Evolutionary conservation across 2,329 filamentous ascomycete genomes (phyloP).

Genomic region (Cladosporium sp.): DNA sequence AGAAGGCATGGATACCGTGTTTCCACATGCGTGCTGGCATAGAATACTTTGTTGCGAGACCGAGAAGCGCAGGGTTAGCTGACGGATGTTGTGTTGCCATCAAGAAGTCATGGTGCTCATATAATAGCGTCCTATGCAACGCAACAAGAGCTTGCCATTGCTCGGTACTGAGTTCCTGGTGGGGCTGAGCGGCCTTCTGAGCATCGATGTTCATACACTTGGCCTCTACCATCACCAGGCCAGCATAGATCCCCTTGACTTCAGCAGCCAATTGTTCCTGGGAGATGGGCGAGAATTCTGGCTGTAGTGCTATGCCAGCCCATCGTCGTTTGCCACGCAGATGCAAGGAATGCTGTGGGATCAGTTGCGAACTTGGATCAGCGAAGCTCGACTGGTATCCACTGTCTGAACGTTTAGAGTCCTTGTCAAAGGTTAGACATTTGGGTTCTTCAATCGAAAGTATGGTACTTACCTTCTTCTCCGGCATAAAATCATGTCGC

Average conservation of each 20-base stretch:
- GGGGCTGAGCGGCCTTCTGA: conserved; percentile 53
- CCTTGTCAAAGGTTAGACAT: background rate
- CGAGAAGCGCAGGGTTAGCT: conserved; percentile 62
- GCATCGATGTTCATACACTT: conserved; percentile 83
- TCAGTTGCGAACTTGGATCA: background rate
- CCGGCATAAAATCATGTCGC: no score
- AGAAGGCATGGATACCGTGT: conserved; percentile 66
- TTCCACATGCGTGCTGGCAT: conserved; percentile 96
- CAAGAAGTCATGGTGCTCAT: conserved; percentile 56
- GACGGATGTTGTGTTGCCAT: conserved; percentile 82
- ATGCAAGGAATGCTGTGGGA: conserved; percentile 4
- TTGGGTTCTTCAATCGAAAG: no score
- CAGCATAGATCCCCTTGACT: conserved; percentile 78
- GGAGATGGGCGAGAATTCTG: conserved; percentile 49
- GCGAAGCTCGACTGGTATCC: background rate
- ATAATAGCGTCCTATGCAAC: conserved; percentile 63
- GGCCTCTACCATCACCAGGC: conserved; percentile 78
- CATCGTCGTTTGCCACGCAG: background rate
- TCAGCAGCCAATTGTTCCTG: conserved; percentile 76
- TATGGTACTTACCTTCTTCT: no score
- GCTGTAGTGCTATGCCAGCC: conserved; percentile 15
- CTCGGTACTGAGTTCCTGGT: conserved; percentile 50
- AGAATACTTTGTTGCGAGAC: conserved; percentile 72
- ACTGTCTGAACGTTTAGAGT: background rate
- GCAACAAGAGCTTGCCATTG: conserved; percentile 84